A percentile compares a stretch with the other conserved stretches of the same genome.
Evolutionary conservation across 306 rosid genomes (phyloP).

Genomic region (Vachellia collinsii): DNA sequence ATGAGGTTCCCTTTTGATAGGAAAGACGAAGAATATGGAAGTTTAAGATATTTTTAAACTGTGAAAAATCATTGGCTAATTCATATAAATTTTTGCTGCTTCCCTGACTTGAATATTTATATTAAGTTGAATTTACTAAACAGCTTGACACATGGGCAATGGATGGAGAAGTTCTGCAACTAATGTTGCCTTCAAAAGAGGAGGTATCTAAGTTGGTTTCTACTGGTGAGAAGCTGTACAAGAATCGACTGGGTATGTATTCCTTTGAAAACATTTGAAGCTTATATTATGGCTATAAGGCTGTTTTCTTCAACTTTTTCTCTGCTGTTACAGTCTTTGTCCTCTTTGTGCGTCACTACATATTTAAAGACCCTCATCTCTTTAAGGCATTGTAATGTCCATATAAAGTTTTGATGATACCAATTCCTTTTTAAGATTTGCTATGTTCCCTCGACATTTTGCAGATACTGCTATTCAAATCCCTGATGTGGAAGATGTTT

Average conservation of each 20-base stretch:
- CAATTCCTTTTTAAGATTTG: slow-evolving; percentile 16
- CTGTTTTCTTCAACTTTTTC: slow-evolving; percentile 34
- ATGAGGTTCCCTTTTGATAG: slow-evolving; percentile 36
- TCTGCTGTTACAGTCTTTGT: slow-evolving; percentile 27
- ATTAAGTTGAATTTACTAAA: slow-evolving; percentile 22
- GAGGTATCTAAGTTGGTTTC: slow-evolving; percentile 68
- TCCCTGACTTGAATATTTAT: slow-evolving; percentile 24
- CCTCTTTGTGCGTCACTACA: slow-evolving; percentile 6
- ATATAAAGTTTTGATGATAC: slow-evolving; percentile 3
- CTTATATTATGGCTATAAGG: background rate
- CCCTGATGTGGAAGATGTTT: slow-evolving; percentile 66
- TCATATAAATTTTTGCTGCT: slow-evolving; percentile 25
- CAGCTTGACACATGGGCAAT: slow-evolving; percentile 80
- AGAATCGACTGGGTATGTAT: slow-evolving; percentile 57
- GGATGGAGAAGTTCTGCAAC: slow-evolving; percentile 82
- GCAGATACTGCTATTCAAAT: slow-evolving; percentile 72
- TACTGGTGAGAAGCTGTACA: slow-evolving; percentile 60
- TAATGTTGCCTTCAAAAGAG: slow-evolving; percentile 66
- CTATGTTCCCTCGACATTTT: slow-evolving; percentile 32
- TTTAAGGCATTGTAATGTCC: slow-evolving; percentile 16
- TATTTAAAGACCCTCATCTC: slow-evolving; percentile 10
- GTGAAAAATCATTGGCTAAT: slow-evolving; percentile 15
- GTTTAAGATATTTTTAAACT: slow-evolving; percentile 17
- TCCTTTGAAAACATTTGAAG: slow-evolving; percentile 25
- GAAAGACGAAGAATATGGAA: slow-evolving; percentile 31